These are phyloP conservation scores for Mycena sp. DNA, from an alignment of 1,284 basidiomycete genomes.

Conservation along the genomic window DNA sequence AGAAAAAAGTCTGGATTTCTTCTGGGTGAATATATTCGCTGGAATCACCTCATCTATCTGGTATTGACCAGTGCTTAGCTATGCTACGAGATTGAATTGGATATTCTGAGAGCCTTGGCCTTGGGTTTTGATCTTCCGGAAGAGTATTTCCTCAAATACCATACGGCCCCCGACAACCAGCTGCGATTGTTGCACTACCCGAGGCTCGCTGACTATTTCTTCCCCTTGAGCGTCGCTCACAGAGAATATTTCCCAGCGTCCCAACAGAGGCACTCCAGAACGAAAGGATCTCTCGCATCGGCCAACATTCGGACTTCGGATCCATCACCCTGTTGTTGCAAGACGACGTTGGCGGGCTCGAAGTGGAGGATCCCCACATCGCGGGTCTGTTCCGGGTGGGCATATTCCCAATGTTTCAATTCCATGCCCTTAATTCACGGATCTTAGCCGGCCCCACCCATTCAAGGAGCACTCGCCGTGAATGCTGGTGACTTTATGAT, in stretches of 20 bases:
- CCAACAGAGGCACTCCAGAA: constrained; percentile 45
- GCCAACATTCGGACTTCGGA: constrained; percentile 67
- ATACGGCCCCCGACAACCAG: constrained; percentile 59
- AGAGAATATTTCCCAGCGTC: constrained; percentile 42
- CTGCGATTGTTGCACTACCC: constrained; percentile 68
- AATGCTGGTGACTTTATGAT: constrained; percentile 71
- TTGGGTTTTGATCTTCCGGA: constrained; percentile 57
- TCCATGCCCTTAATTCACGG: background rate
- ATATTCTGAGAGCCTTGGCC: constrained; percentile 58
- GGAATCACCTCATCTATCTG: background rate
- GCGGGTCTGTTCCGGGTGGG: constrained; percentile 54
- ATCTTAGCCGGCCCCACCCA: constrained; percentile 54
- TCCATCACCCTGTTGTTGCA: constrained; percentile 68
- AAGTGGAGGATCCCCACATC: constrained; percentile 63
- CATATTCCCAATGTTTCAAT: background rate
- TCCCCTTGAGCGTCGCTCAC: background rate
- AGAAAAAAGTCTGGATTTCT: constrained; percentile 60
- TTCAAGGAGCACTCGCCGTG: constrained; percentile 61
- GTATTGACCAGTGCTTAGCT: background rate
- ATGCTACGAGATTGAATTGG: constrained; percentile 55
- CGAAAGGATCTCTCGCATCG: constrained; percentile 57
- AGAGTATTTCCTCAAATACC: constrained; percentile 55
- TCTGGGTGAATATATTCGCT: constrained; percentile 50
- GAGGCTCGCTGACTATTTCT: constrained; percentile 38
- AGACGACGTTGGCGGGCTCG: constrained; percentile 68